Evolutionary conservation across 2,329 filamentous ascomycete genomes (phyloP).

Genomic region (Aspergillus costaricaensis): DNA sequence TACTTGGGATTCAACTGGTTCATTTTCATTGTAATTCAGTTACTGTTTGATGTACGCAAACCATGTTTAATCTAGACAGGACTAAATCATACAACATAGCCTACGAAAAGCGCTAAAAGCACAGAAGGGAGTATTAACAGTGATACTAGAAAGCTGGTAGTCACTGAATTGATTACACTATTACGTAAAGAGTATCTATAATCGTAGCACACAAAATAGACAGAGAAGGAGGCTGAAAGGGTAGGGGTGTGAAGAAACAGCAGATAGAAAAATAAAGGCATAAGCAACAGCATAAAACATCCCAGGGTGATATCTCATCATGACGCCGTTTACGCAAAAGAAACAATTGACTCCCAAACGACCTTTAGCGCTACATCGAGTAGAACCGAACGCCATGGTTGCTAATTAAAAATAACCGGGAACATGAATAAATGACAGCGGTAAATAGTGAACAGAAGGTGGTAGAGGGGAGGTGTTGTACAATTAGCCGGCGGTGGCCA

Average conservation of each 20-base stretch:
- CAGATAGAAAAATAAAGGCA: slow-evolving; percentile 5
- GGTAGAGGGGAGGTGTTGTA: slow-evolving; percentile 3
- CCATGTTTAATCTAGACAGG: too few species aligned
- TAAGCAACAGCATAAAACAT: slow-evolving; percentile 3
- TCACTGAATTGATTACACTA: slow-evolving; percentile 3
- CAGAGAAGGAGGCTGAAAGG: neutral
- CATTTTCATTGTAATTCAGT: too few species aligned
- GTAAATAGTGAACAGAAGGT: neutral
- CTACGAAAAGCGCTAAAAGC: too few species aligned
- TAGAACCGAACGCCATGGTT: slow-evolving; percentile 8
- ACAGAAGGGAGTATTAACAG: too few species aligned
- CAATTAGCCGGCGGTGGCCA: slow-evolving; percentile 37
- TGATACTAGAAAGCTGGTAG: too few species aligned
- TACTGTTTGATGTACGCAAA: too few species aligned
- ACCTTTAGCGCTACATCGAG: slow-evolving; percentile 20
- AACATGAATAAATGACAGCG: slow-evolving; percentile 3
- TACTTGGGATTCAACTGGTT: too few species aligned
- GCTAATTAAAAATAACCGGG: neutral
- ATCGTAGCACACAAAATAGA: neutral
- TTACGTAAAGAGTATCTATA: slow-evolving; percentile 1
- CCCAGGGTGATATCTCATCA: neutral
- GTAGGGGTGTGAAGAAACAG: neutral
- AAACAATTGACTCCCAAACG: slow-evolving; percentile 7
- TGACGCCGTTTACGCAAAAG: neutral
- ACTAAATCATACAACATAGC: too few species aligned